Evolutionary conservation across 2,329 filamentous ascomycete genomes (phyloP).

Genomic region (Sodiomyces alkalinus): DNA sequence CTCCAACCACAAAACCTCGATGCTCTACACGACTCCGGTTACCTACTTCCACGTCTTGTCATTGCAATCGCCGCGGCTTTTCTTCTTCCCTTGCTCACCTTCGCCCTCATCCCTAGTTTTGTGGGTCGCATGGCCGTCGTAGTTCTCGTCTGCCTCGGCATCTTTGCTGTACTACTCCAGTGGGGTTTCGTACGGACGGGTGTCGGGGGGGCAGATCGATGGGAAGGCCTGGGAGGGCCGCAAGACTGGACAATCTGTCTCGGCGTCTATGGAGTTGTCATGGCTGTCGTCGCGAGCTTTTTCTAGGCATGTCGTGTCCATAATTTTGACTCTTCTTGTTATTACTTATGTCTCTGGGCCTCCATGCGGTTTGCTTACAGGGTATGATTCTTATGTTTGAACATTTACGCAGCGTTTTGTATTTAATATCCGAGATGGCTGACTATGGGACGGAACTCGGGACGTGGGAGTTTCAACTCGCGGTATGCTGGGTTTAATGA

Average conservation of each 20-base stretch:
- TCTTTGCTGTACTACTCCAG: conserved; percentile 16
- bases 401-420: not conserved
- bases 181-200: conserved; percentile 13
- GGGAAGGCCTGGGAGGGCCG: conserved; percentile 4
- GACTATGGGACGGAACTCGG: not conserved
- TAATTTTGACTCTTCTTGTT: not conserved
- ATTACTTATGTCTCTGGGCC: not conserved
- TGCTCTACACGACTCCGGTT: too few relatives aligned
- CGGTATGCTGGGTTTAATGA: not conserved
- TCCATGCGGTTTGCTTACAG: not conserved
- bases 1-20: conserved; percentile 3
- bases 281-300: conserved; percentile 18
- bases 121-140: conserved; percentile 42
- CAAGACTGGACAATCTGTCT: conserved; percentile 13
- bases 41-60: too few relatives aligned
- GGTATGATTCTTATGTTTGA: not conserved
- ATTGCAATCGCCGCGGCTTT: conserved; percentile 33
- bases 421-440: not conserved
- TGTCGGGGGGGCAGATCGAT: conserved; percentile 8
- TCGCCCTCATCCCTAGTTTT: conserved; percentile 40
- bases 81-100: conserved; percentile 41
- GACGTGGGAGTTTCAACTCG: not conserved
- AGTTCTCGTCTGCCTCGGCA: conserved; percentile 31
- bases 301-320: conserved; percentile 5
- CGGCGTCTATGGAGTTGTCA: conserved; percentile 18